Evolutionary conservation across 257 asterid genomes (phyloP).

Genomic region (Solanum pennellii): DNA sequence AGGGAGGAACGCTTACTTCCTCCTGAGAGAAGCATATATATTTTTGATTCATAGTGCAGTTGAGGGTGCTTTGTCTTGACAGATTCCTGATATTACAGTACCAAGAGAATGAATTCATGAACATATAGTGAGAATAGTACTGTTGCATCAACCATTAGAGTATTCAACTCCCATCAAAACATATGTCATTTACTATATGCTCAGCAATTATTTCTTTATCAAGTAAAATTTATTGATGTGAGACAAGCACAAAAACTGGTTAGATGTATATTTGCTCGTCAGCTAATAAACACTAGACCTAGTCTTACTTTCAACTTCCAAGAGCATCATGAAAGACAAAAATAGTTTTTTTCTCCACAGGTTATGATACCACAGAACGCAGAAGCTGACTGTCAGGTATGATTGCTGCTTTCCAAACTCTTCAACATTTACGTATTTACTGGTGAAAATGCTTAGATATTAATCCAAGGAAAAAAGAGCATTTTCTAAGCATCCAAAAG

Average conservation of each 20-base stretch:
- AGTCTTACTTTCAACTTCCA: background rate
- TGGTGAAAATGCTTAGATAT: background rate
- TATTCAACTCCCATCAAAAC: background rate
- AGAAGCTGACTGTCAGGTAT: background rate
- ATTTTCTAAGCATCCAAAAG: background rate
- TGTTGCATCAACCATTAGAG: background rate
- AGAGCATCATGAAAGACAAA: background rate
- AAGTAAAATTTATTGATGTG: background rate
- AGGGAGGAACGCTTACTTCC: slow-evolving; percentile 53
- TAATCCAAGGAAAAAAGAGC: background rate
- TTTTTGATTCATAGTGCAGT: slow-evolving; percentile 84
- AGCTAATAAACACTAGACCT: background rate
- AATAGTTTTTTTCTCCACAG: background rate
- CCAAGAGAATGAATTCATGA: background rate
- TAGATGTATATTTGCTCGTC: background rate
- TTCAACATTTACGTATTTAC: background rate
- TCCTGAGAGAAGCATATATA: slow-evolving; percentile 84
- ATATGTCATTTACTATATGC: background rate
- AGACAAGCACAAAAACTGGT: background rate
- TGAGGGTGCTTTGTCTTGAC: slow-evolving; percentile 81
- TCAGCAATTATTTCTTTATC: background rate
- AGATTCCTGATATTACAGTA: slow-evolving; percentile 47
- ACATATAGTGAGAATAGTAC: background rate
- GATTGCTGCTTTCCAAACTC: background rate
- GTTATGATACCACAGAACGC: background rate